Conservation (phyloP, 2,329 filamentous ascomycete genomes). For the Exophiala phaeomuriformis region DNA sequence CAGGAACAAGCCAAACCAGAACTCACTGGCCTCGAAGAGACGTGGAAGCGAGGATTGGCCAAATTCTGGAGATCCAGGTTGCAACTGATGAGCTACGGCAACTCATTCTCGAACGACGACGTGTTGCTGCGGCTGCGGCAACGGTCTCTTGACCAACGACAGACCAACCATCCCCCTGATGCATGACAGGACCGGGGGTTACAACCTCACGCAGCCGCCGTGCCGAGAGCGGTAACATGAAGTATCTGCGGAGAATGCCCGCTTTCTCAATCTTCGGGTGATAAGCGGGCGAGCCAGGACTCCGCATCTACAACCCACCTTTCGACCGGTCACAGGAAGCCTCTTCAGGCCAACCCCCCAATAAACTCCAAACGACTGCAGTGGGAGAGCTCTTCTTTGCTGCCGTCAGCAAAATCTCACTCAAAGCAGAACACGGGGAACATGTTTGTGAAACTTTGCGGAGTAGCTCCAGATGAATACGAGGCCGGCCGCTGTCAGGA, state of each 20-base stretch:
- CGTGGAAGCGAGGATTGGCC: constrained; percentile 73
- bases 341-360: neutral
- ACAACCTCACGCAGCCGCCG: neutral
- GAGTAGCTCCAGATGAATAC: neutral
- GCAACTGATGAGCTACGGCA: constrained; percentile 66
- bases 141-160: neutral
- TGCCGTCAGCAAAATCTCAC: too few relatives aligned
- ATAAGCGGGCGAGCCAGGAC: constrained; percentile 5
- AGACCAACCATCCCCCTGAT: neutral
- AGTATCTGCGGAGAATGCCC: constrained; percentile 15
- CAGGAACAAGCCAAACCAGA: constrained; percentile 69
- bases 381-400: too few relatives aligned
- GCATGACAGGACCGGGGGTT: constrained; percentile 7
- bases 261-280: constrained; percentile 6
- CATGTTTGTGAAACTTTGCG: neutral
- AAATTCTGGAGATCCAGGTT: constrained; percentile 77
- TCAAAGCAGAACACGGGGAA: too few relatives aligned
- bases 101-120: constrained; percentile 55
- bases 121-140: constrained; percentile 3
- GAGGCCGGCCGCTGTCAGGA: neutral
- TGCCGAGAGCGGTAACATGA: constrained; percentile 3
- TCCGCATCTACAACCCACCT: constrained; percentile 9
- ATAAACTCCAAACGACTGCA: too few relatives aligned
- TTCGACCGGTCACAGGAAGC: neutral
- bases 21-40: constrained; percentile 64